Base-by-base conservation (phyloP, 176 grass and related monocot species). In the Eremochloa ophiuroides region DNA sequence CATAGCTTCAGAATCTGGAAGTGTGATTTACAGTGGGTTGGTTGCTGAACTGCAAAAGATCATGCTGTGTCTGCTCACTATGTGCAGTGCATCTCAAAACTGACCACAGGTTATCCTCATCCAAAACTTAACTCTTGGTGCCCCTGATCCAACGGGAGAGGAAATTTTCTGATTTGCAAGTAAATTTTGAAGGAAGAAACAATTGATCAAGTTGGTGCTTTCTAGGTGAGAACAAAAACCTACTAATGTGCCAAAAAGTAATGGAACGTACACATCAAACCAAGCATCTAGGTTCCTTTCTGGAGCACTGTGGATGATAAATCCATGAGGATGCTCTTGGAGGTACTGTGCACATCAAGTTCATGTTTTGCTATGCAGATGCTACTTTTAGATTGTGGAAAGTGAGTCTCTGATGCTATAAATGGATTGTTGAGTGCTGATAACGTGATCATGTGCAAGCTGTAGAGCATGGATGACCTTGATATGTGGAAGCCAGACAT, bases 241-340 rank as follows among this genome's bases (percentile, higher is more conserved):
- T 77, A 48, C 35, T 77, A 73, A 78, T 68, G 18, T 78, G 35
- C 66, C 56, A 71, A 85, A 85, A 81, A 77, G 71, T 13, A 69
- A 77, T 65, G 43, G 22, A 40, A 26, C 38, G 14, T 60, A 39
- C 23, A 25, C 43, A 33, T 69, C 71, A 78, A 85, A 82, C 38
- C 50, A 85, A 78, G 73, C 78, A 89, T 89, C 83, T 44, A 43
- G 65, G 17, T 61, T 89, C 46, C 78, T 78, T 71, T 72, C 73
- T 86, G 66, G 37, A 82, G 58, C 46, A 67, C 14, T 27, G 9
- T 82, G 55, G n/a, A 78, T 73, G 66, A 82, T 66, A 78, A 77
- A 59, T 69, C 74, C 58, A 85, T 71, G 62, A 60, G 37, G n/a
- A 67, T 5, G 15, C 83, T 82, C 78, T 82, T 82, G n/a, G 66